phyloP scores from a whole-genome alignment of 2,329 filamentous ascomycete species.

The Aspergillus neoniger region DNA sequence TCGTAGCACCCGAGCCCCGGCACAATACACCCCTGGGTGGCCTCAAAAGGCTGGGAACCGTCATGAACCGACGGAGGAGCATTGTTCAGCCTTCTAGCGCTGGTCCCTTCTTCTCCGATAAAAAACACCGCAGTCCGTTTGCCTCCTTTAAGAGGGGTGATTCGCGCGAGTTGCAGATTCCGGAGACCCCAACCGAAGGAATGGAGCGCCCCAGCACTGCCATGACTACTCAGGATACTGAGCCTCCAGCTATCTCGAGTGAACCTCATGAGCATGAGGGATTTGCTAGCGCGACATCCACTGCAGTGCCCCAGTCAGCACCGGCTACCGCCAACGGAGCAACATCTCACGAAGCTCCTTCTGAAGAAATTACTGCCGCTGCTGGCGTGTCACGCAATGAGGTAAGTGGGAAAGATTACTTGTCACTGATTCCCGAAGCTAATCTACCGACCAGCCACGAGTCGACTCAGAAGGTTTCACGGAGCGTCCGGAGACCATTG shows the following conservation, averaged over 20 bases:
- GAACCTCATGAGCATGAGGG: slow-evolving; percentile 30
- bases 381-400: slow-evolving; percentile 27
- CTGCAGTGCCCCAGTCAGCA: slow-evolving; percentile 23
- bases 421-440: not conserved
- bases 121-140: slow-evolving; percentile 47
- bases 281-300: slow-evolving; percentile 21
- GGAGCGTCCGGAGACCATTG: slow-evolving; percentile 43
- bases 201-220: slow-evolving; percentile 36
- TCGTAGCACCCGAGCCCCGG: slow-evolving; percentile 41
- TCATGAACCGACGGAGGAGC: slow-evolving; percentile 51
- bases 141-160: slow-evolving; percentile 45
- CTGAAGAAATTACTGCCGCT: slow-evolving; percentile 23
- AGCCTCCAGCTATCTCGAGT: slow-evolving; percentile 28
- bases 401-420: slow-evolving; percentile 16
- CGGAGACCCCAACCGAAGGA: slow-evolving; percentile 34
- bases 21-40: slow-evolving; percentile 47
- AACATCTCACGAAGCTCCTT: slow-evolving; percentile 19
- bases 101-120: slow-evolving; percentile 36
- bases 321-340: slow-evolving; percentile 32
- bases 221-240: slow-evolving; percentile 29
- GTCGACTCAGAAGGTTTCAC: slow-evolving; percentile 46
- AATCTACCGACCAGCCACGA: slow-evolving; percentile 25
- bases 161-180: slow-evolving; percentile 41
- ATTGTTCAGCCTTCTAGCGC: slow-evolving; percentile 38
- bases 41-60: slow-evolving; percentile 49